Evolutionary conservation across 2,329 filamentous ascomycete species (phyloP).

Genomic region (Fonsecaea erecta): DNA sequence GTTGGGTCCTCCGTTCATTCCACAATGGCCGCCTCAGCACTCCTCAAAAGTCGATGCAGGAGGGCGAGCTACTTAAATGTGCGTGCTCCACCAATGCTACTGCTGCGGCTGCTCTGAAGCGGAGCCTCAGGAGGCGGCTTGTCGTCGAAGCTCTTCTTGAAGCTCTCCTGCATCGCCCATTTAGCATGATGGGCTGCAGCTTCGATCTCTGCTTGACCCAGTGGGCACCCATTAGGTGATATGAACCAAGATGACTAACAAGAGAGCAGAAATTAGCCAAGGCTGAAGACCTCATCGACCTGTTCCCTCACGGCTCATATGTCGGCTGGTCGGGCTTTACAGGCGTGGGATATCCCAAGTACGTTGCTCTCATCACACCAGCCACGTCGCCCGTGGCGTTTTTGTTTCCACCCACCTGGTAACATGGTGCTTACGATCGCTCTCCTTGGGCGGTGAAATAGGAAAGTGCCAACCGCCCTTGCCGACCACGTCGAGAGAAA

Average conservation of each 20-base stretch:
- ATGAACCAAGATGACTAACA: background rate
- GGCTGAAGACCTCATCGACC: slow-evolving; percentile 76
- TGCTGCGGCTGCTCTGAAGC: background rate
- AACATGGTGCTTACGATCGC: background rate
- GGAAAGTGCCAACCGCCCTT: slow-evolving; percentile 80
- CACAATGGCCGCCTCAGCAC: slow-evolving; percentile 66
- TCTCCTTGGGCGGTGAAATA: slow-evolving; percentile 43
- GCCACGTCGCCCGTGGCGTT: background rate
- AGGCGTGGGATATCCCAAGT: slow-evolving; percentile 88
- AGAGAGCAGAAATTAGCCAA: slow-evolving; percentile 67
- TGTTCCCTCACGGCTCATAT: slow-evolving; percentile 84
- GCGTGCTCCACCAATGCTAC: background rate
- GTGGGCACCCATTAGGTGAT: no score
- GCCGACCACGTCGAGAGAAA: slow-evolving; percentile 91
- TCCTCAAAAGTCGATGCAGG: slow-evolving; percentile 75
- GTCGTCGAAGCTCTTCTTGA: background rate
- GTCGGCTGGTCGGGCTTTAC: slow-evolving; percentile 92
- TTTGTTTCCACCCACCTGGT: background rate
- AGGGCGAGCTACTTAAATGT: slow-evolving; percentile 73
- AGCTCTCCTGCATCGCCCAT: background rate
- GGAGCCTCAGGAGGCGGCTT: background rate
- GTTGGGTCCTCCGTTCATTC: background rate
- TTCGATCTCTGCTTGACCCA: no score
- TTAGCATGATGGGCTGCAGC: background rate
- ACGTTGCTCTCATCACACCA: slow-evolving; percentile 43